Evolutionary conservation across 129 eudicot genomes (phyloP), one percentile per base, ranked within the genome.

Genomic region (Silybum marianum): DNA sequence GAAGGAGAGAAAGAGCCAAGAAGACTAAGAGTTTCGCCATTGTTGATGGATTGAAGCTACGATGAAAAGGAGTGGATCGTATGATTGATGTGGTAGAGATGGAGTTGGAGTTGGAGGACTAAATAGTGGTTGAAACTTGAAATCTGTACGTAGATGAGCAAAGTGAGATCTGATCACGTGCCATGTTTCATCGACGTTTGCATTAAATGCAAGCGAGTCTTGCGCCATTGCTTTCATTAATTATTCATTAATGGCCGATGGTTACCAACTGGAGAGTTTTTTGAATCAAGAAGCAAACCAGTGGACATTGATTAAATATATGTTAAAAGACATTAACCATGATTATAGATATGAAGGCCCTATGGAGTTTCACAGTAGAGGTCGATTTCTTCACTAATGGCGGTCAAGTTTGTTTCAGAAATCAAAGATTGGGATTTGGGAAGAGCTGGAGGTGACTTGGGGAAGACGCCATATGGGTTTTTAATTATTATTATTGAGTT

Each of bases 261-360:
- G 7, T 85, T 94, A 7, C 90, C 96, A 0, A 92, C 97, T 72
- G 98, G 95, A 7, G 98, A 94, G 68, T 89, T 74, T 70, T 94
- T 86, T 86, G 2, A 92, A 92, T 18, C 88, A 76, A 34, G 39
- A 69, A 2, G 85, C 19, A 11, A 85, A 81, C 76, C 76, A 38
- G 60, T 94, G 98, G 98, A 85, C 40, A n/a, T 75, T 89, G 68
- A 94, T 94, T 10, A 91, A 94, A 4, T 19, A 4, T 0, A 51
- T 51, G 63, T 16, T 92, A 3, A 88, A 83, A 77, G 96, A 93
- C 67, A 4, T 13, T 51, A 78, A 90, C 77, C 98, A 92, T 0
- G 90, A 89, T 16, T 83, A 28, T 28, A 28, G 1, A n/a, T 74
- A 0, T 0, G 0, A 32, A 84, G 81, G 84, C 36, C 58, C 96